Percentiles rank a stretch among this genome's conserved stretches.
phyloP scores from a whole-genome alignment of 2,329 filamentous ascomycete genomes.

The Dactylellina drechsleri region DNA sequence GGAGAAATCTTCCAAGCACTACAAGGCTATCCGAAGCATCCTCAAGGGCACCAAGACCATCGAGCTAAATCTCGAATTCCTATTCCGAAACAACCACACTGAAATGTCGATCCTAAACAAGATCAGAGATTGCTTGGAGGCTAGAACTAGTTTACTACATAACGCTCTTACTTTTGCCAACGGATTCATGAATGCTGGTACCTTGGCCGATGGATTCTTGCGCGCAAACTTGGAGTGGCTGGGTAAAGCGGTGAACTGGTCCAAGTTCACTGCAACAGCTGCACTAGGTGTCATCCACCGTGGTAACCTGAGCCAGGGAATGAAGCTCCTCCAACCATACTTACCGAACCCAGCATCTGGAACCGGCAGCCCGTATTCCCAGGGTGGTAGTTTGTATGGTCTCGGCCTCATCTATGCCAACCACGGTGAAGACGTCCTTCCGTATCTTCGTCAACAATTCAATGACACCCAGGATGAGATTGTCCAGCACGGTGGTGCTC shows the following conservation, averaged over 20 bases:
- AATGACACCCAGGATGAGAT: constrained; percentile 76
- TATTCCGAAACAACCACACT: constrained; percentile 93
- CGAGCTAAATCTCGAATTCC: constrained; percentile 92
- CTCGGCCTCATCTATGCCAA: constrained; percentile 97
- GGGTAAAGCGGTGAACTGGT: constrained; percentile 99
- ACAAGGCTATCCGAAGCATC: constrained; percentile 73
- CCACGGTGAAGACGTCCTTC: constrained; percentile 88
- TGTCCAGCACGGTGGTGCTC: constrained; percentile 93
- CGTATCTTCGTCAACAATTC: constrained; percentile 81
- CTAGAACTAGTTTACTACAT: constrained; percentile 97
- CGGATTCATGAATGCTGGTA: constrained; percentile 99
- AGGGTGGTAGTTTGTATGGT: constrained; percentile 93
- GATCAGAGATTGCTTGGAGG: constrained; percentile 92
- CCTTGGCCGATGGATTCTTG: constrained; percentile 98
- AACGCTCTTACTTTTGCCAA: constrained; percentile 97
- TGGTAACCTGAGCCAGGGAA: constrained; percentile 90
- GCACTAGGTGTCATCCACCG: constrained; percentile 96
- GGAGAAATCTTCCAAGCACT: constrained; percentile 60
- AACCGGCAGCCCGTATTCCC: constrained; percentile 89
- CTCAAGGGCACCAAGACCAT: constrained; percentile 93
- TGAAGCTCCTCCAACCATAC: constrained; percentile 93
- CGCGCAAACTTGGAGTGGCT: constrained; percentile 97
- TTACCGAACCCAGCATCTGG: constrained; percentile 81
- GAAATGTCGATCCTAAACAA: constrained; percentile 94
- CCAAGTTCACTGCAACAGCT: constrained; percentile 97